Conservation (phyloP, 2,329 filamentous ascomycete species). For the Erysiphe pulchra region DNA sequence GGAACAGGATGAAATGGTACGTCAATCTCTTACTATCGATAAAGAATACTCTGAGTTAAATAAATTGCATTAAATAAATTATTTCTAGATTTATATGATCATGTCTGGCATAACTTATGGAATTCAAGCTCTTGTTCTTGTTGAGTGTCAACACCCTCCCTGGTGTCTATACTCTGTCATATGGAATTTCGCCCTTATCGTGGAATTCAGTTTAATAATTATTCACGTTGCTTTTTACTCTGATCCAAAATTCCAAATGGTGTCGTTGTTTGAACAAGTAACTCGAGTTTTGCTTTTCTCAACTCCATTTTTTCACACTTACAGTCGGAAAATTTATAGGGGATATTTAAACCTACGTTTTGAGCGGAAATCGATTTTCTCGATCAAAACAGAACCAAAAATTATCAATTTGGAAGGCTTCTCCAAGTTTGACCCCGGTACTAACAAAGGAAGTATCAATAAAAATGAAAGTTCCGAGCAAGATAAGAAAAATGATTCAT, state of each 20-base stretch:
- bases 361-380: neutral
- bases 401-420: neutral
- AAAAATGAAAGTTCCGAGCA: neutral
- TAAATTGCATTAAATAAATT: neutral
- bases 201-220: neutral
- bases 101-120: neutral
- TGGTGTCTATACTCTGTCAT: neutral
- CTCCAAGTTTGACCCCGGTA: neutral
- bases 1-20: neutral
- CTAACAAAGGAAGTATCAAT: neutral
- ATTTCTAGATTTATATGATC: neutral
- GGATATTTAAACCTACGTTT: neutral
- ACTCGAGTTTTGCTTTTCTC: neutral
- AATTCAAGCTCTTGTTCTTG: neutral
- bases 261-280: neutral
- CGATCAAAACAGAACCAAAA: neutral
- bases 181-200: neutral
- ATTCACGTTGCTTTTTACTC: neutral
- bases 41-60: neutral
- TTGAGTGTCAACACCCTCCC: neutral
- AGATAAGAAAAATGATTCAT: neutral
- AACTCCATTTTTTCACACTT: neutral
- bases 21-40: neutral
- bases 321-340: neutral
- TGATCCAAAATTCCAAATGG: neutral